Evolutionary conservation across 257 asterid species (phyloP).

Genomic region (Primulina huaijiensis): DNA sequence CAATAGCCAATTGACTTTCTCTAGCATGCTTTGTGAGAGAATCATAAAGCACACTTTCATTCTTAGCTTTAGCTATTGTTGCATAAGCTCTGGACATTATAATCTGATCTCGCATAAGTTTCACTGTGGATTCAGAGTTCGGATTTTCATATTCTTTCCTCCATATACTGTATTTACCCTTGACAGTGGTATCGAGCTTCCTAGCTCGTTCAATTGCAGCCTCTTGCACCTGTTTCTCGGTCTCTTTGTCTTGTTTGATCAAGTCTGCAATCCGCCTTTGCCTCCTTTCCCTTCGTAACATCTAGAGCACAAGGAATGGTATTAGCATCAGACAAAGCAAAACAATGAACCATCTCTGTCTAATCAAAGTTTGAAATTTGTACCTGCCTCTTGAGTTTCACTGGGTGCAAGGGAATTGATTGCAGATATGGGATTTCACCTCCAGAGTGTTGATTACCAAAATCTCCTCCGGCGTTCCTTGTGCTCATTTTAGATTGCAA

Average conservation of each 20-base stretch:
- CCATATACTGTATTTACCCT: slow-evolving; percentile 83
- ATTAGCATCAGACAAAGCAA: slow-evolving; percentile 8
- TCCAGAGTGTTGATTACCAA: slow-evolving; percentile 30
- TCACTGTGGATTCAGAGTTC: slow-evolving; percentile 73
- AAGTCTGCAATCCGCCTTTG: slow-evolving; percentile 63
- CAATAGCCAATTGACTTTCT: slow-evolving; percentile 69
- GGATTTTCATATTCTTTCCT: slow-evolving; percentile 91
- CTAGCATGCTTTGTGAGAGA: slow-evolving; percentile 69
- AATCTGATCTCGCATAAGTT: slow-evolving; percentile 91
- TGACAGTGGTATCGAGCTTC: slow-evolving; percentile 72
- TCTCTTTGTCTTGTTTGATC: slow-evolving; percentile 58
- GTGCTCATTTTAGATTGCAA: slow-evolving; percentile 30
- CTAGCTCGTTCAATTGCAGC: slow-evolving; percentile 74
- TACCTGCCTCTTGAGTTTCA: slow-evolving; percentile 81
- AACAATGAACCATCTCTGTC: slow-evolving; percentile 7
- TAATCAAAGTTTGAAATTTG: slow-evolving; percentile 24
- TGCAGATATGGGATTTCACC: slow-evolving; percentile 35
- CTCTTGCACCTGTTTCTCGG: slow-evolving; percentile 67
- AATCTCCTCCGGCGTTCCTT: slow-evolving; percentile 30
- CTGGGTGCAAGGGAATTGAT: slow-evolving; percentile 52
- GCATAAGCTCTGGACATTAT: slow-evolving; percentile 95
- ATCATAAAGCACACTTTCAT: slow-evolving; percentile 57
- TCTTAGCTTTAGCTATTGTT: slow-evolving; percentile 80
- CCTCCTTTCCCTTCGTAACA: slow-evolving; percentile 68
- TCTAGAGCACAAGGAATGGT: slow-evolving; percentile 41